A percentile compares a stretch with the other conserved stretches of the same genome.
phyloP scores from a whole-genome alignment of 208 protist species.

The Balamuthia mandrillaris region DNA sequence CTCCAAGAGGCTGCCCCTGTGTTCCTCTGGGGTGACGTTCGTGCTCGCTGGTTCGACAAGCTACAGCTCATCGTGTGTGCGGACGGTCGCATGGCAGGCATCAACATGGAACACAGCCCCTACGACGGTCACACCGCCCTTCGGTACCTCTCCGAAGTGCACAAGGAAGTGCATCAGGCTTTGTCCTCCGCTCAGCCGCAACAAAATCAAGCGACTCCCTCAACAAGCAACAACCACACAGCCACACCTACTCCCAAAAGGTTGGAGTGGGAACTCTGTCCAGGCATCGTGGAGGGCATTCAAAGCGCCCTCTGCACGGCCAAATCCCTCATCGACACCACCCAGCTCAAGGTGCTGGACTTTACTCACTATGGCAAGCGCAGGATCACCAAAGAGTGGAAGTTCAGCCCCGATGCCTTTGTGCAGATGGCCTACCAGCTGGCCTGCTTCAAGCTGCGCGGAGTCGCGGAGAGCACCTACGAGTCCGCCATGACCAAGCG shows the following conservation, averaged over 20 bases:
- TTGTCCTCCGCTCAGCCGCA: background rate
- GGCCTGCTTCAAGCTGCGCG: constrained; percentile 39
- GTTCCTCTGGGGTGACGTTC: constrained; percentile 6
- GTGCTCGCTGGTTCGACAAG: constrained; percentile 21
- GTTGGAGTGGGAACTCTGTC: background rate
- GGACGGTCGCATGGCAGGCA: background rate
- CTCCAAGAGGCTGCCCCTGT: background rate
- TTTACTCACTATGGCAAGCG: background rate
- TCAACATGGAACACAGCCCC: constrained; percentile 35
- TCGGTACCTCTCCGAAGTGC: background rate
- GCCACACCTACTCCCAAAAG: background rate
- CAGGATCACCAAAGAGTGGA: constrained; percentile 18
- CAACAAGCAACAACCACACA: background rate
- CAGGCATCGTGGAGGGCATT: background rate
- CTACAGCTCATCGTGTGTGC: constrained; percentile 15
- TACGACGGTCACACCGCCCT: constrained; percentile 20
- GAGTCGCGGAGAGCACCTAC: constrained; percentile 45
- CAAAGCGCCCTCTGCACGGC: background rate
- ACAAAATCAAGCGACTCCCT: background rate
- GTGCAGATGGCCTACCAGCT: constrained; percentile 60
- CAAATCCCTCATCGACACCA: background rate
- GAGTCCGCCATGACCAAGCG: constrained; percentile 41
- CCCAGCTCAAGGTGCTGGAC: background rate
- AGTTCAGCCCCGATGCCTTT: constrained; percentile 51
- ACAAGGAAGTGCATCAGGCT: background rate